Evolutionary conservation across 257 asterid genomes (phyloP).

Genomic region (Solanum gandarillasii): DNA sequence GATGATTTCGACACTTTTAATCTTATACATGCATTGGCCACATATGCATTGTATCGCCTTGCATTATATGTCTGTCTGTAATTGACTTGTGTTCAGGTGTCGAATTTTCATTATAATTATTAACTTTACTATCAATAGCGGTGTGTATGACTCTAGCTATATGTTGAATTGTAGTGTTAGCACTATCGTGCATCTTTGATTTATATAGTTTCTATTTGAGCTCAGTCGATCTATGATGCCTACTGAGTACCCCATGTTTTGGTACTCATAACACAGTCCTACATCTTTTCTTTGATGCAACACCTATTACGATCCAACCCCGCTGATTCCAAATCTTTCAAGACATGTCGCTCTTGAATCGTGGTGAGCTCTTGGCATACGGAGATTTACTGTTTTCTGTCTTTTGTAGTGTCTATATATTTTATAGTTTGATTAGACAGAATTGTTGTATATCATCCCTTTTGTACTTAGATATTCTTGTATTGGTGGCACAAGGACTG

Average conservation of each 20-base stretch:
- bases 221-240: neutral
- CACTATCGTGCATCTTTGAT: neutral
- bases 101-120: neutral
- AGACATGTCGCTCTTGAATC: neutral
- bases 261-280: neutral
- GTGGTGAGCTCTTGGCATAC: neutral
- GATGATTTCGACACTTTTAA: neutral
- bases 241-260: neutral
- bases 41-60: neutral
- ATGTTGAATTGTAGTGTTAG: neutral
- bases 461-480: neutral
- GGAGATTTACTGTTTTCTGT: no score
- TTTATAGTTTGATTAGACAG: neutral
- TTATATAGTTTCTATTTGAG: neutral
- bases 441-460: neutral
- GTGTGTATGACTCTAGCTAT: neutral
- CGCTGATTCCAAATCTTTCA: neutral
- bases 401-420: no score
- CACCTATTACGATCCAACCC: neutral
- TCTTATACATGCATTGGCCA: neutral
- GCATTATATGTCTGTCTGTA: no score
- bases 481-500: neutral
- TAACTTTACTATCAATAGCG: no score
- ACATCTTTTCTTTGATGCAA: neutral
- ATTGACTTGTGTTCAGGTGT: neutral